Conservation (phyloP, 1,284 basidiomycete genomes). For the Salmacisia buchloeana region DNA sequence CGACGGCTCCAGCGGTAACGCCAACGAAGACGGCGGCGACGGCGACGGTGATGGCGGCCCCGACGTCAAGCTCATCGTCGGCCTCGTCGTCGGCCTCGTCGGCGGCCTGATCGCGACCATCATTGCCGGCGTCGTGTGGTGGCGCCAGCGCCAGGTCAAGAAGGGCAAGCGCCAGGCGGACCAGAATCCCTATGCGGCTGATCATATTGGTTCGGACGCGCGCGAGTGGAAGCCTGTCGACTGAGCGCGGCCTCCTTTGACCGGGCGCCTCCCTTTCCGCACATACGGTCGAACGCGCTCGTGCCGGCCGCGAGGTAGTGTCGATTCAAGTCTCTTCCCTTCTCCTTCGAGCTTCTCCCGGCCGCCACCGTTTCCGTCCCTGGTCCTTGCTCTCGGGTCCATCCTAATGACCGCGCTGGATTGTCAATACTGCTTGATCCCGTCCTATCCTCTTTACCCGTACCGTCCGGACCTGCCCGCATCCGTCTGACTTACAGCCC, state of each 20-base stretch:
- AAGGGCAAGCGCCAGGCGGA: neutral
- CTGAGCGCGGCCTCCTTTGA: neutral
- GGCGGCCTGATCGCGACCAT: neutral
- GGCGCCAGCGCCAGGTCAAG: slow-evolving; percentile 3
- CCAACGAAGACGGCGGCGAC: neutral
- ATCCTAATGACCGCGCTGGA: neutral
- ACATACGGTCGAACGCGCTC: neutral
- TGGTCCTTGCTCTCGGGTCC: neutral
- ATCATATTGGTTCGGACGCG: slow-evolving; percentile 2
- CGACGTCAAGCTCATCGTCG: neutral
- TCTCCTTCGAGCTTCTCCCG: neutral
- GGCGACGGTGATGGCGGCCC: neutral
- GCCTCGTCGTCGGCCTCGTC: neutral
- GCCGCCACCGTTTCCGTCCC: neutral
- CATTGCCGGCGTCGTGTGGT: neutral
- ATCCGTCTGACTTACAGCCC: neutral
- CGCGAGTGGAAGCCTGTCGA: slow-evolving; percentile 9
- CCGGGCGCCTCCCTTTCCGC: neutral
- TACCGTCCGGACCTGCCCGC: neutral
- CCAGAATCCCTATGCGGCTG: neutral
- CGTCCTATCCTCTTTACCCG: neutral
- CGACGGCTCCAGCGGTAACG: neutral
- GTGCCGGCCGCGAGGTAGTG: neutral
- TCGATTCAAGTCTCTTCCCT: neutral
- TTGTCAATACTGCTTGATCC: neutral